phyloP scores from a whole-genome alignment of 2,329 filamentous ascomycete genomes.

The Fusarium sp. region DNA sequence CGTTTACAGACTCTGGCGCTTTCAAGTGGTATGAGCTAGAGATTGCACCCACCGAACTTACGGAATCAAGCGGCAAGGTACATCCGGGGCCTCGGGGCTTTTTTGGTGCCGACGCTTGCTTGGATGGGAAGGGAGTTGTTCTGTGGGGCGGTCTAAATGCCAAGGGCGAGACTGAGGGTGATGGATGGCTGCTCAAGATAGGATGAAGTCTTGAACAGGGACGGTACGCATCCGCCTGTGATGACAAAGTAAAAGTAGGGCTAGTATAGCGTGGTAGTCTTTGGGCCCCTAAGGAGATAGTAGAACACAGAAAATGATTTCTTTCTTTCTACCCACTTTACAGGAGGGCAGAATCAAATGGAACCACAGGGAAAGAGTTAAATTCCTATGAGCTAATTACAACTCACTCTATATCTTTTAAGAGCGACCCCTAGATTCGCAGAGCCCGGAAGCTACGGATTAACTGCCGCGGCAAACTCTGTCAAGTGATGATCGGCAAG shows the following conservation, averaged over 20 bases:
- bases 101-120: conserved; percentile 37
- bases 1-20: conserved; percentile 26
- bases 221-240: background rate
- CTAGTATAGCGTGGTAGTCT: too few relatives aligned
- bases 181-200: conserved; percentile 41
- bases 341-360: too few relatives aligned
- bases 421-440: too few relatives aligned
- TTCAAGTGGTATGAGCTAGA: conserved; percentile 44
- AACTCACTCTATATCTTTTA: too few relatives aligned
- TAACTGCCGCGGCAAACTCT: too few relatives aligned
- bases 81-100: conserved; percentile 40
- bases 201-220: background rate
- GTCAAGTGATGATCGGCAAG: too few relatives aligned
- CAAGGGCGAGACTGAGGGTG: conserved; percentile 41
- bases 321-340: too few relatives aligned
- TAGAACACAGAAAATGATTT: too few relatives aligned
- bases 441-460: too few relatives aligned
- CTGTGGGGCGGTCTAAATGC: conserved; percentile 44
- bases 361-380: too few relatives aligned
- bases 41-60: conserved; percentile 36
- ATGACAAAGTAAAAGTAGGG: background rate
- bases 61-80: conserved; percentile 34
- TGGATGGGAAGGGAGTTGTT: conserved; percentile 29
- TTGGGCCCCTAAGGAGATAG: too few relatives aligned
- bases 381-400: too few relatives aligned